A percentile compares a stretch with the other conserved stretches of the same genome.
Conservation (phyloP, 306 rosid species). For the Acacia acuminata region DNA sequence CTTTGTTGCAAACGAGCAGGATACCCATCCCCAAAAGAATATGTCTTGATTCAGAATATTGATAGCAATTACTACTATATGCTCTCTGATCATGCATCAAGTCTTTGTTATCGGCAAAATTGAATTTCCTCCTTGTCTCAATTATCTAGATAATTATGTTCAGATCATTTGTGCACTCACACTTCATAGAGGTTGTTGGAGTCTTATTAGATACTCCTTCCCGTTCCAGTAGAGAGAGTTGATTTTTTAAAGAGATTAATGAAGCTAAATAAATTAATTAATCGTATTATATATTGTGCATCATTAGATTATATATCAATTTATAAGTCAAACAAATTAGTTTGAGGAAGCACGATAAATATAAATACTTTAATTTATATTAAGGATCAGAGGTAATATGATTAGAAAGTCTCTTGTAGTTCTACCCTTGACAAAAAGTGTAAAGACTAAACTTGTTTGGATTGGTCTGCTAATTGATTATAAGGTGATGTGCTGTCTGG, state of each 20-base stretch:
- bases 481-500: conserved; percentile 76
- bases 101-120: too few relatives aligned
- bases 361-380: too few relatives aligned
- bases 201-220: background rate
- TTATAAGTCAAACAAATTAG: too few relatives aligned
- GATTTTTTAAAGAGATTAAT: too few relatives aligned
- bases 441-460: background rate
- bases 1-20: background rate
- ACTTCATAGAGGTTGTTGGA: background rate
- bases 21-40: background rate
- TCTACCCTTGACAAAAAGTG: background rate
- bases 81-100: background rate
- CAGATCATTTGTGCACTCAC: background rate
- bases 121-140: too few relatives aligned
- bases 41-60: background rate
- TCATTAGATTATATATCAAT: too few relatives aligned
- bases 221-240: accelerated
- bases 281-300: too few relatives aligned
- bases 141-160: background rate
- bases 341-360: too few relatives aligned
- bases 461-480: conserved; percentile 18
- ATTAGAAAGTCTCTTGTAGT: background rate
- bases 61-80: background rate
- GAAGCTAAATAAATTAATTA: too few relatives aligned
- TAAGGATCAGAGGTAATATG: too few relatives aligned